Evolutionary conservation across 805 yeast species (phyloP), one percentile per base, ranked within the genome.

Genomic region (Metschnikowia cubensis): DNA sequence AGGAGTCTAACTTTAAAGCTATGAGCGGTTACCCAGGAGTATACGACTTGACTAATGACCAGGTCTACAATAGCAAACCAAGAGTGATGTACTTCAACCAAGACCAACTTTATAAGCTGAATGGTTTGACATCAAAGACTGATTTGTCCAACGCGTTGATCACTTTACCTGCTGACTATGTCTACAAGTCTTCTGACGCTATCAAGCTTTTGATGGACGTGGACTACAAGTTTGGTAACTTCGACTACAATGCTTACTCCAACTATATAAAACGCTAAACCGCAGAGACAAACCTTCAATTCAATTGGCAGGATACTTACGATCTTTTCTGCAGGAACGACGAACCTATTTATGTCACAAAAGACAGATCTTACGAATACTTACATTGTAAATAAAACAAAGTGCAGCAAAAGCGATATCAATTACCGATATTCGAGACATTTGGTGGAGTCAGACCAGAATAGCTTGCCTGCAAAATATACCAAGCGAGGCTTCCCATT

Each of bases 151-250:
- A 71, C 45, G 71, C 74, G n/a, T 76, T 70, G 62, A 68, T 68
- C 43, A 69, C 65, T 47, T 60, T 72, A 52, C 78, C 74, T 44
- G 70, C 71, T 43, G 71, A 66, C 56, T 78, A 75, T 63, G 69
- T 70, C 65, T 81, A 80, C 65, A 82, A 81, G 65, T 75, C 83
- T 37, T 81, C 80, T 58, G 84, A 82, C 63, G 74, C 83, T 10
- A 76, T 84, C 31, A 81, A 80, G 62, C 74, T 81, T 52, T 80
- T 83, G 58, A 77, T 81, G 57, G 87, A 83, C 58, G 69, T 83
- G 53, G 86, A 82, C 62, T 79, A 78, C 63, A 81, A 79, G 60
- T 82, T 83, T 61, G 77, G 82, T 33, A 73, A 73, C 58, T 83
- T 83, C 66, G 74, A 80, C 61, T 70, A 70, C 57, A 67, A 68